Evolutionary conservation across 164 flowering plant species (phyloP).

Genomic region (Paratinospora sagittata): DNA sequence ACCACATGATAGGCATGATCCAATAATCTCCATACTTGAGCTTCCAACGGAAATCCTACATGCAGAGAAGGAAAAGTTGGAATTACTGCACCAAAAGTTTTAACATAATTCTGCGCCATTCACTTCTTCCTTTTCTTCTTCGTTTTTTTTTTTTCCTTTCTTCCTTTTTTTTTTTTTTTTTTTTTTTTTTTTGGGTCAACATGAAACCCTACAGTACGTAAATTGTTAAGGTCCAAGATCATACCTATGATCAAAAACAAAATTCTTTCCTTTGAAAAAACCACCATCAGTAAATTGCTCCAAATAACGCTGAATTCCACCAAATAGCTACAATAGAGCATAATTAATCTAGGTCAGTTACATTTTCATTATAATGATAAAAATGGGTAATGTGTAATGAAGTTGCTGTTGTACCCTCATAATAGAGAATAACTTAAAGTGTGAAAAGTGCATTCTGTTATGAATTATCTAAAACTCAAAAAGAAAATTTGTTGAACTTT

Average conservation of each 20-base stretch:
- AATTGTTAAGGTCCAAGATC: conserved; percentile 4
- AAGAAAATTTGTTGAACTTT: no score
- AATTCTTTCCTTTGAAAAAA: conserved; percentile 88
- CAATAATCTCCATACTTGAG: conserved; percentile 43
- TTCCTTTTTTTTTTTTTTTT: background rate
- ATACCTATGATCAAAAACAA: conserved; percentile 96
- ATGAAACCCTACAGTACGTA: no score
- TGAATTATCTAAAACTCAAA: no score
- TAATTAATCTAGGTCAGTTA: background rate
- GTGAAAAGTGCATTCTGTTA: no score
- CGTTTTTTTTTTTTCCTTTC: no score
- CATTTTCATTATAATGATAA: background rate
- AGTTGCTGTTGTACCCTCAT: no score
- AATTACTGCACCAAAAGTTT: background rate
- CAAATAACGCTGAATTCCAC: conserved; percentile 92
- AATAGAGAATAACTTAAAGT: no score
- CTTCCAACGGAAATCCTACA: conserved; percentile 86
- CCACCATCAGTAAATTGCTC: conserved; percentile 97
- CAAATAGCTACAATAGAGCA: conserved; percentile 59
- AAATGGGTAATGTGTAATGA: no score
- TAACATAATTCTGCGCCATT: background rate
- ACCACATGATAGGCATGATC: conserved; percentile 70
- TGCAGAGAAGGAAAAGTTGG: conserved; percentile 13
- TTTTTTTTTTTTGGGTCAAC: background rate
- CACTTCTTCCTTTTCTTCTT: no score